phyloP scores from a whole-genome alignment of 1,139 yeast genomes.

The Kodamaea fungicola region DNA sequence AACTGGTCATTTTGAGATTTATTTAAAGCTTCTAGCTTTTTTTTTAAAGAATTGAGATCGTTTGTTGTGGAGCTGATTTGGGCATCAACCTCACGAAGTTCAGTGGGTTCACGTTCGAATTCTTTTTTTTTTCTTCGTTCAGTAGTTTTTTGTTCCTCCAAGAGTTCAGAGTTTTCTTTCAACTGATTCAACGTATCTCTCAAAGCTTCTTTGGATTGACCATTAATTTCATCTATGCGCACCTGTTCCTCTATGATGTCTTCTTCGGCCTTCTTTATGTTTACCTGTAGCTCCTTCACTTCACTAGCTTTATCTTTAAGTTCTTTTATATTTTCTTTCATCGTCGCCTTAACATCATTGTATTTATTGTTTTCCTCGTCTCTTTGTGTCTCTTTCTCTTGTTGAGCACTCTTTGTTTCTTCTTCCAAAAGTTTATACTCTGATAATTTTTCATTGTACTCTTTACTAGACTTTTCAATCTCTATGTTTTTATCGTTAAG shows the following conservation, averaged over 20 bases:
- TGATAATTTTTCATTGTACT: conserved; percentile 3
- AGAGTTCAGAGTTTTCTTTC: conserved; percentile 11
- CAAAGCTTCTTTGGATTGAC: conserved; percentile 36
- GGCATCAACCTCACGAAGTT: conserved; percentile 2
- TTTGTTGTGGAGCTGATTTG: conserved; percentile 5
- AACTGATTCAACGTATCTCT: conserved; percentile 12
- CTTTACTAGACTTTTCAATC: conserved; percentile 7
- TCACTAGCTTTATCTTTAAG: conserved; percentile 24
- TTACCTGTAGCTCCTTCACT: conserved; percentile 23
- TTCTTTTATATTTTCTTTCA: conserved; percentile 10
- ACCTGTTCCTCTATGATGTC: conserved; percentile 27
- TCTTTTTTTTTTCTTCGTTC: conserved; percentile 5
- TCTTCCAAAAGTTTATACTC: conserved; percentile 6
- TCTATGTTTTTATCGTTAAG: conserved; percentile 19
- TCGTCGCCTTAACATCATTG: conserved; percentile 6
- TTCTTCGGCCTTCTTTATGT: conserved; percentile 19
- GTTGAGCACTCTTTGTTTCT: conserved; percentile 5
- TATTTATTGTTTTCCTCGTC: conserved; percentile 12
- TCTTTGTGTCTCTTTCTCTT: not conserved
- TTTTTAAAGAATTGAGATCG: conserved; percentile 4
- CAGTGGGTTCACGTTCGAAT: conserved; percentile 1
- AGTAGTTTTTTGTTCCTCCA: conserved; percentile 12
- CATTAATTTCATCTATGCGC: conserved; percentile 35
- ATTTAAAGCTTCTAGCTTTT: conserved; percentile 15
- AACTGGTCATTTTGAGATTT: conserved; percentile 6